Conservation (phyloP, 805 yeast species). For the Henningerozyma blattae region DNA sequence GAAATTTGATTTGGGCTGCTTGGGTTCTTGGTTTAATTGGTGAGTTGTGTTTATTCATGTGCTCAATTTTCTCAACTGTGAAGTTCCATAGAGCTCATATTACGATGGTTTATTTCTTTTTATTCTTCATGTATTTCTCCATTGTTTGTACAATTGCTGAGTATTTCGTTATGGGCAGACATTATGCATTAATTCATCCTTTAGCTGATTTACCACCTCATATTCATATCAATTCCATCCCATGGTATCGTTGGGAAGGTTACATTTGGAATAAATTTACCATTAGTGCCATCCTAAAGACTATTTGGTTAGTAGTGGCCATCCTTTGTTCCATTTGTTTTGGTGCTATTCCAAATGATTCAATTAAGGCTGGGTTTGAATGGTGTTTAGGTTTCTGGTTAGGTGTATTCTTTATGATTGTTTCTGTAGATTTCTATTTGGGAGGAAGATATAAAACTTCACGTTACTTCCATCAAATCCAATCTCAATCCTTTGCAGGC, state of each 20-base stretch:
- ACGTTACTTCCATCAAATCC: conserved; percentile 17
- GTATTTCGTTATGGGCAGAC: conserved; percentile 34
- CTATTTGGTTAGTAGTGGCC: conserved; percentile 54
- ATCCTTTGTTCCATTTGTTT: conserved; percentile 55
- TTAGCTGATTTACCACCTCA: conserved; percentile 8
- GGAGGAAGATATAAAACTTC: conserved; percentile 31
- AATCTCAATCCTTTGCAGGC: conserved; percentile 14
- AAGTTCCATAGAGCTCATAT: conserved; percentile 42
- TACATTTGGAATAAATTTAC: conserved; percentile 30
- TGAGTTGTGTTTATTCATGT: conserved; percentile 61
- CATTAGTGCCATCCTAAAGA: conserved; percentile 40
- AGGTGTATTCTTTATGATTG: conserved; percentile 50
- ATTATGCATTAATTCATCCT: conserved; percentile 28
- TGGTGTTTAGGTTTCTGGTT: conserved; percentile 83
- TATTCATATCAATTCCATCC: conserved; percentile 7
- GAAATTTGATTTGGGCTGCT: conserved; percentile 29
- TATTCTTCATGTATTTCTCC: conserved; percentile 48
- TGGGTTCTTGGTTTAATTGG: conserved; percentile 41
- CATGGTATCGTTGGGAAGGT: conserved; percentile 23
- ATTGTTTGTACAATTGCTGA: conserved; percentile 33
- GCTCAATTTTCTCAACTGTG: conserved; percentile 59
- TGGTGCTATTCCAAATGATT: conserved; percentile 33
- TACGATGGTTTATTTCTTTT: conserved; percentile 60
- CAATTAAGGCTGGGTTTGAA: conserved; percentile 54
- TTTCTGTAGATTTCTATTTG: conserved; percentile 60